These are phyloP conservation scores for Ramalina peruviana DNA, from an alignment of 495 filamentous ascomycete species.

Conservation along the genomic window DNA sequence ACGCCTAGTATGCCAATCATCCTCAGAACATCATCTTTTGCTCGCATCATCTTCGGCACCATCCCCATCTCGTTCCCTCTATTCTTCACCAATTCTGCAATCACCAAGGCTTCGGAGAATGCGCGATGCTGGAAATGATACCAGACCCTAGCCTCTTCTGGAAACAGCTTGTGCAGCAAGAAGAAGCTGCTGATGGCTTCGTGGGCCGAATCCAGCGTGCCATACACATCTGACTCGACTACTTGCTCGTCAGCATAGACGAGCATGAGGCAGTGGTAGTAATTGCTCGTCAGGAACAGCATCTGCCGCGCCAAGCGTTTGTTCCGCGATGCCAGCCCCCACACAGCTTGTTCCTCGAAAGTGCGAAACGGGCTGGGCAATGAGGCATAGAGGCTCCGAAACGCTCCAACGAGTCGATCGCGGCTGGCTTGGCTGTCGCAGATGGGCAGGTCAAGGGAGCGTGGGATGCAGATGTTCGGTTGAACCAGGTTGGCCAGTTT, in stretches of 20 bases:
- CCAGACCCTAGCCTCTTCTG: slow-evolving; percentile 54
- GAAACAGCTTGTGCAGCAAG: slow-evolving; percentile 46
- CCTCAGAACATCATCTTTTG: slow-evolving; percentile 41
- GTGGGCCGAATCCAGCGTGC: slow-evolving; percentile 54
- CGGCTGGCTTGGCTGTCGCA: slow-evolving; percentile 43
- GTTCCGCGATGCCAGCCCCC: slow-evolving; percentile 33
- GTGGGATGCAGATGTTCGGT: slow-evolving; percentile 50
- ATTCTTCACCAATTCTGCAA: slow-evolving; percentile 17
- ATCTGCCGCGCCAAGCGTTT: slow-evolving; percentile 51
- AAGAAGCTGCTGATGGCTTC: slow-evolving; percentile 51
- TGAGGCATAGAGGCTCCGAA: slow-evolving; percentile 44
- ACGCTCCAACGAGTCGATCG: slow-evolving; percentile 44
- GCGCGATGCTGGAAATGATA: slow-evolving; percentile 66
- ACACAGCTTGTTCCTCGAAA: slow-evolving; percentile 40
- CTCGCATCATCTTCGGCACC: slow-evolving; percentile 40
- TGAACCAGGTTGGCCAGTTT: slow-evolving; percentile 58
- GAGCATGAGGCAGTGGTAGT: slow-evolving; percentile 62
- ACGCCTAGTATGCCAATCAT: slow-evolving; percentile 46
- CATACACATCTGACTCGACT: slow-evolving; percentile 46
- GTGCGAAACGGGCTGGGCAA: slow-evolving; percentile 50
- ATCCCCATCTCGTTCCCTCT: slow-evolving; percentile 21
- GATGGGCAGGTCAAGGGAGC: slow-evolving; percentile 50
- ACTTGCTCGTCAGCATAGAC: slow-evolving; percentile 46
- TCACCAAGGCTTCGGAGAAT: slow-evolving; percentile 47
- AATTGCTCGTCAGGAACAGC: slow-evolving; percentile 54